Conservation (phyloP, 768 basidiomycete genomes). For the Serpula lacrymans region DNA sequence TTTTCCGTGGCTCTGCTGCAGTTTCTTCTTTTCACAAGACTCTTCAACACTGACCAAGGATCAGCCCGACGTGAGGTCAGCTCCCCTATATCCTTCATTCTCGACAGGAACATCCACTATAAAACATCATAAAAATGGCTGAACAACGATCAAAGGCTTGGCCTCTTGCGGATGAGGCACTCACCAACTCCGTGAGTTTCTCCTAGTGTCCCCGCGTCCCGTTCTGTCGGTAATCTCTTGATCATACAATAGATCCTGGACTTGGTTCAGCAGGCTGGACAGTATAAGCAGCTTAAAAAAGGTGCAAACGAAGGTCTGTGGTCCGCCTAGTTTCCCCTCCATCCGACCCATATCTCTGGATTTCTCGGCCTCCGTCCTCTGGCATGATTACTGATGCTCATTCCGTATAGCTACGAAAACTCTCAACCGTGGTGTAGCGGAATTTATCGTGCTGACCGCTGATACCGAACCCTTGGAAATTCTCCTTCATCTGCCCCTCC, state of each 20-base stretch:
- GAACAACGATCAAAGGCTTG: conserved; percentile 79
- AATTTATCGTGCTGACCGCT: conserved; percentile 94
- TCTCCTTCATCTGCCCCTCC: conserved; percentile 90
- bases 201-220: not conserved
- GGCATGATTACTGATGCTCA: conserved; percentile 5
- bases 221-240: not conserved
- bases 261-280: conserved; percentile 90
- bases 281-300: conserved; percentile 98
- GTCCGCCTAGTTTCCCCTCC: conserved; percentile 5
- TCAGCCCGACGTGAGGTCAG: conserved; percentile 81
- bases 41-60: too few relatives aligned
- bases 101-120: conserved; percentile 2
- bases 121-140: conserved; percentile 44
- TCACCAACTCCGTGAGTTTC: conserved; percentile 82
- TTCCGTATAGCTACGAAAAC: conserved; percentile 88
- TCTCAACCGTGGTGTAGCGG: conserved; percentile 94
- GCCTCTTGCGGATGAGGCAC: conserved; percentile 78
- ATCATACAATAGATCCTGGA: conserved; percentile 81
- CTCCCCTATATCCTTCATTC: conserved; percentile 10
- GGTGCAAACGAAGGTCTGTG: conserved; percentile 96
- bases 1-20: too few relatives aligned
- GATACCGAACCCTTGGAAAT: conserved; percentile 99
- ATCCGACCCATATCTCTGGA: not conserved
- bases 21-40: conserved; percentile 8
- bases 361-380: not conserved